Conservation (phyloP, 139 green algal genomes). For the Yamagishiella unicocca region DNA sequence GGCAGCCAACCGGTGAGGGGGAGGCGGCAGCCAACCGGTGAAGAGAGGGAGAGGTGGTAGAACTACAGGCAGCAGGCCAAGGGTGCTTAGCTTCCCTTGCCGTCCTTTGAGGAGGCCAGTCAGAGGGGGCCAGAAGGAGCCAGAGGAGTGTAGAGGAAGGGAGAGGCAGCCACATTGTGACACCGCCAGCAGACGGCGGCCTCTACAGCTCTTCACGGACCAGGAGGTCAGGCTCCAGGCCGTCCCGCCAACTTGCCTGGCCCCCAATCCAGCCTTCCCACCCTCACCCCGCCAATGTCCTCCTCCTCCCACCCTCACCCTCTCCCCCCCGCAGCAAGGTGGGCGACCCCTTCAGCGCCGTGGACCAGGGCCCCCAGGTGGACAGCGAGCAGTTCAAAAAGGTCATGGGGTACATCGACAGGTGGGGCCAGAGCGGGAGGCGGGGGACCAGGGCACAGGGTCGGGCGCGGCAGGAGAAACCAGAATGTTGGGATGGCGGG, state of each 20-base stretch:
- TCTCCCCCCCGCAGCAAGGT: conserved; percentile 48
- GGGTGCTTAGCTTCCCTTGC: too few species aligned
- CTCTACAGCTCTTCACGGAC: too few species aligned
- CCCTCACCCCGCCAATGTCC: neutral
- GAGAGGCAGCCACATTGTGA: too few species aligned
- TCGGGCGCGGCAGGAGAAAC: neutral
- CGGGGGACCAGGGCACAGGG: neutral
- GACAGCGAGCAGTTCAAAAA: conserved; percentile 79
- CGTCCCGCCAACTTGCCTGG: too few species aligned
- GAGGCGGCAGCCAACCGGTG: too few species aligned
- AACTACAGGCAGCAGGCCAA: neutral
- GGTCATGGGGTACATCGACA: conserved; percentile 69
- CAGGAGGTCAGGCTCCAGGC: too few species aligned
- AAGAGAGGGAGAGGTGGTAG: neutral
- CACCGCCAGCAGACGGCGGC: too few species aligned
- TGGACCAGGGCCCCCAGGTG: conserved; percentile 77
- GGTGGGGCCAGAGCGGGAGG: neutral
- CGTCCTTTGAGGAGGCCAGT: too few species aligned
- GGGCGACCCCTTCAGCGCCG: conserved; percentile 79
- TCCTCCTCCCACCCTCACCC: neutral
- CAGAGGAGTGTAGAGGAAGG: too few species aligned
- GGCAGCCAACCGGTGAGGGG: conserved; percentile 49
- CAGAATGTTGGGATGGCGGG: too few species aligned
- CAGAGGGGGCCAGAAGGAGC: too few species aligned
- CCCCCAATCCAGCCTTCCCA: neutral